These are phyloP conservation scores for Echium plantagineum DNA, from an alignment of 257 asterid species.

Conservation along the genomic window DNA sequence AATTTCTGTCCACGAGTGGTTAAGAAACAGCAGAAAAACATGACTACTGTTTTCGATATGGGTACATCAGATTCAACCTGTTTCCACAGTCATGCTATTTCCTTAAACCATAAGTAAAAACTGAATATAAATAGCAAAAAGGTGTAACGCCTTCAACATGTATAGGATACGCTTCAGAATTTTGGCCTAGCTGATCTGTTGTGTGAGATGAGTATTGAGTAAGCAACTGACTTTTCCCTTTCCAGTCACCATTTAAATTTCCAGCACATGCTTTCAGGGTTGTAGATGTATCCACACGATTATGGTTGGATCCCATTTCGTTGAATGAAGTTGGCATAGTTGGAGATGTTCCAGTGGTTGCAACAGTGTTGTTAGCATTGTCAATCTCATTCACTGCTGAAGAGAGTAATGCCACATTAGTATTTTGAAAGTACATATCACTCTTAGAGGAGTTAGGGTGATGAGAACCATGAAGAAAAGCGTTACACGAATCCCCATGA, in stretches of 20 bases:
- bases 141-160: conserved; percentile 8
- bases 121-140: conserved; percentile 12
- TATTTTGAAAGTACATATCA: conserved; percentile 33
- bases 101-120: conserved; percentile 1
- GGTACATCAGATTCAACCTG: background rate
- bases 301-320: conserved; percentile 31
- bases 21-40: conserved; percentile 21
- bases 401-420: conserved; percentile 24
- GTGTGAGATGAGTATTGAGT: conserved; percentile 63
- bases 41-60: background rate
- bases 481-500: conserved; percentile 31
- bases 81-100: background rate
- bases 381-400: conserved; percentile 36
- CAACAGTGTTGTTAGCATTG: conserved; percentile 26
- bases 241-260: conserved; percentile 40
- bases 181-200: conserved; percentile 51
- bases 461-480: conserved; percentile 28
- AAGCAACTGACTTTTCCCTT: conserved; percentile 51
- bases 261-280: conserved; percentile 39
- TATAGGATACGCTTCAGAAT: conserved; percentile 70
- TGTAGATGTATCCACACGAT: conserved; percentile 30
- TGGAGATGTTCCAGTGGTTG: conserved; percentile 20
- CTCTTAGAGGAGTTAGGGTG: conserved; percentile 22
- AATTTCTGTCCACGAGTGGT: conserved; percentile 50
- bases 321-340: conserved; percentile 22